Conservation (phyloP, 2,329 filamentous ascomycete genomes). For the Clarireedia monteithiana region DNA sequence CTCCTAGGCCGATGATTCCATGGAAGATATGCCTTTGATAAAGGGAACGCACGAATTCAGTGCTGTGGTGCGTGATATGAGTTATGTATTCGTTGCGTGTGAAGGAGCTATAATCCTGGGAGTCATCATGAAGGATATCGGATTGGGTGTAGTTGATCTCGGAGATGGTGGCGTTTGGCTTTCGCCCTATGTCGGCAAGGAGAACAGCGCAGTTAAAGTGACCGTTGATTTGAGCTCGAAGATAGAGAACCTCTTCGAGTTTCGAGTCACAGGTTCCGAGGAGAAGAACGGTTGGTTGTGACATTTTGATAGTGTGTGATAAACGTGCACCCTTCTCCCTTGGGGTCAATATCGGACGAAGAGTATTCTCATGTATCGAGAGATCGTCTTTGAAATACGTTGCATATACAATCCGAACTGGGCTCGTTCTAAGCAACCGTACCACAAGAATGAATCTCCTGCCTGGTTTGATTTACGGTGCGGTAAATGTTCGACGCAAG, state of each 20-base stretch:
- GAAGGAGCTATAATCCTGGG: conserved; percentile 32
- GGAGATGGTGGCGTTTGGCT: conserved; percentile 30
- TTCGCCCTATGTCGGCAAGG: conserved; percentile 49
- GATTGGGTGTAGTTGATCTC: conserved; percentile 40
- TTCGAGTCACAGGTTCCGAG: conserved; percentile 61
- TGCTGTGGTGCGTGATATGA: conserved; percentile 43
- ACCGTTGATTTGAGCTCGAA: conserved; percentile 37
- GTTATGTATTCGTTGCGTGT: conserved; percentile 49
- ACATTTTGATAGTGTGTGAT: conserved; percentile 14
- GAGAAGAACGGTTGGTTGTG: conserved; percentile 39
- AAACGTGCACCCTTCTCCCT: too few species aligned
- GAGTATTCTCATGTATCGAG: too few species aligned
- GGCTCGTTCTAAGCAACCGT: too few species aligned
- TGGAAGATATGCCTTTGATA: conserved; percentile 36
- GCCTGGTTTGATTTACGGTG: too few species aligned
- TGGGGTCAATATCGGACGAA: too few species aligned
- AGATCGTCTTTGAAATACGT: too few species aligned
- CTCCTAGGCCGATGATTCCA: conserved; percentile 52
- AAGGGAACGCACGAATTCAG: conserved; percentile 34
- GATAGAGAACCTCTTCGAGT: conserved; percentile 47
- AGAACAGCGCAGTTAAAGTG: conserved; percentile 29
- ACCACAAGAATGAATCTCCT: too few species aligned
- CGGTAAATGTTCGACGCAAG: too few species aligned
- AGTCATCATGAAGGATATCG: conserved; percentile 33
- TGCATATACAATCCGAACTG: too few species aligned